Evolutionary conservation across 257 asterid species (phyloP), one percentile per base, ranked within the genome.

Genomic region (Rauvolfia tetraphylla): DNA sequence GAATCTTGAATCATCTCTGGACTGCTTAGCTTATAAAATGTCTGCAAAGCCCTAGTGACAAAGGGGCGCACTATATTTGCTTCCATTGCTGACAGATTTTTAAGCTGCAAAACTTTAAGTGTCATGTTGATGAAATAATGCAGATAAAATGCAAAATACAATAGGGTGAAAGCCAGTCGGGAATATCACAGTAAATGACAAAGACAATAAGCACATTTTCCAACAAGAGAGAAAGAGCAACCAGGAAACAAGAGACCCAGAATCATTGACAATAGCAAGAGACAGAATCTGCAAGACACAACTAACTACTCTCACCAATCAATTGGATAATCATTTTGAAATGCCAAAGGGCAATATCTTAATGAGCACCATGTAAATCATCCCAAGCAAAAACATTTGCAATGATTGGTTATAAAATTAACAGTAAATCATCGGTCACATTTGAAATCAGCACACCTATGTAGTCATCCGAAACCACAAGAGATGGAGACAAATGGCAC

Each of bases 11-110:
- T 87, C 97, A 90, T 87, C 62, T 92, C 98, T 7, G 96, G 88
- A 80, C 89, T 87, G 78, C 87, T 80, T 66, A 92, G 90, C 88
- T 90, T 91, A 79, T 85, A 85, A 80, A 95, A 87, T 4, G 90
- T 91, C 87, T 85, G 90, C 51, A 95, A 89, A 73, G 99, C 96
- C 82, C 82, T 88, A 76, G 97, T 90, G 38, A 95, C 88, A 85
- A 95, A 92, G 57, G 98, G 97, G 41, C 98, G 93, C 74, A 95
- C 93, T 39, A 95, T 89, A 81, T 95, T 92, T 80, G 95, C 97
- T 81, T 95, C 99, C 99, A 95, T 95, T 31, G 97, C 98, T 59
- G 99, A 90, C 76, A 95, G 79, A 79, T 95, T 84, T 88, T 87
- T 86, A n/a, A 92, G 95, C 99, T 95, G 93, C 83, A 83, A 81